Base-by-base conservation (phyloP, 2,329 filamentous ascomycete genomes). In the Westerdykella sp. region DNA sequence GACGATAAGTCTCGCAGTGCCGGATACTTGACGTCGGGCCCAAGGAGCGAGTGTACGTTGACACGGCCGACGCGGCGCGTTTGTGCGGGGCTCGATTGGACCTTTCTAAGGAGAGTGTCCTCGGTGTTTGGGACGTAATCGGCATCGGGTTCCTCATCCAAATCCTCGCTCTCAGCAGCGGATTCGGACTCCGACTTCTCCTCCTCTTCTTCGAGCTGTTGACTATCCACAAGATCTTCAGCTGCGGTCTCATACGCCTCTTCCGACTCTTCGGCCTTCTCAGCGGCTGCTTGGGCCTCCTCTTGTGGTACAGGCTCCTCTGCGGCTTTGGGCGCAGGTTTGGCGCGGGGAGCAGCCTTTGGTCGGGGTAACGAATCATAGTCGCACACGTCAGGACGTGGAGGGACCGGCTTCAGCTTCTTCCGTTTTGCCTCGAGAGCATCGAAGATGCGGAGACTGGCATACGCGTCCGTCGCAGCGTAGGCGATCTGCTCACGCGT, bases 391-490 rank as follows among this genome's bases (percentile, higher is more conserved):
- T 76, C 73, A 1, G 89, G 88, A 6, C 78, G 72, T 3, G 85
- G 84, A 5, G 90, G 90, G 2, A 70, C 75, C 1, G 88, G 88
- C 11, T 78, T 67, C 47, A 95, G 71, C 6, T 72, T 69, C 53
- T 78, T 73, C 13, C 90, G 76, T 55, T 84, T 79, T 39, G 77
- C 69, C 44, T 96, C 83, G 36, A 95, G 70, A 1, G 77, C 74
- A 46, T 87, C 73, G 57, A 80, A 95, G 1, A 96, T 70, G 43
- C 87, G 83, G 10, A 91, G 66, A 11, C 84, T 84, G 23, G 88
- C 88, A 62, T 95, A 96, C 0, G 88, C 85, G 65, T 96, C 90
- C 0, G 85, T 81, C 3, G 87, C 88, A 14, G 89, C 66, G 70
- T 76, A 91, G 76, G 77, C 67, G 13, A 88, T 76, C 59, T 96